phyloP scores from a whole-genome alignment of 2,329 filamentous ascomycete genomes.

The Phialocephala sp. region DNA sequence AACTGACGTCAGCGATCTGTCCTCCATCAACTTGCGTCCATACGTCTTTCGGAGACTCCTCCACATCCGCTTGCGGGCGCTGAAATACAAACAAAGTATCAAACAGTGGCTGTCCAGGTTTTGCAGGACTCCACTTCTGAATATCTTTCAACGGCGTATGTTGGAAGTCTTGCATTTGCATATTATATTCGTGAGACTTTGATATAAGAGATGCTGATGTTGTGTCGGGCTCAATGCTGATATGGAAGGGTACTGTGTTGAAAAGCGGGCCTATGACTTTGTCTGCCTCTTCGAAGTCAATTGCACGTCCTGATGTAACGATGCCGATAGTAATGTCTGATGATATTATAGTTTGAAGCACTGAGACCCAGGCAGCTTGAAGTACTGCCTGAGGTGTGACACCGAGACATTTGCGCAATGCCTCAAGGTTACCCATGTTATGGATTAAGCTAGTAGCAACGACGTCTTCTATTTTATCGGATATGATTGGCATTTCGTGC shows the following conservation, averaged over 20 bases:
- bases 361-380: slow-evolving; percentile 75
- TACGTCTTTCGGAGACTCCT: slow-evolving; percentile 42
- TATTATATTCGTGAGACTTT: slow-evolving; percentile 74
- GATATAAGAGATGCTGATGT: slow-evolving; percentile 66
- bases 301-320: slow-evolving; percentile 77
- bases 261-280: slow-evolving; percentile 81
- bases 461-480: slow-evolving; percentile 29
- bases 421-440: slow-evolving; percentile 53
- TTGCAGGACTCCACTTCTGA: slow-evolving; percentile 73
- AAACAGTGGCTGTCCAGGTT: slow-evolving; percentile 65
- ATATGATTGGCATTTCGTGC: slow-evolving; percentile 22
- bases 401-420: slow-evolving; percentile 61
- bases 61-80: slow-evolving; percentile 47
- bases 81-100: slow-evolving; percentile 87
- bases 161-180: slow-evolving; percentile 71
- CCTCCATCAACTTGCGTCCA: slow-evolving; percentile 62
- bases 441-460: slow-evolving; percentile 40
- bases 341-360: slow-evolving; percentile 59
- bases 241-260: slow-evolving; percentile 81
- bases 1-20: slow-evolving; percentile 44
- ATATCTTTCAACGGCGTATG: slow-evolving; percentile 81
- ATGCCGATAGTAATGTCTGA: slow-evolving; percentile 64
- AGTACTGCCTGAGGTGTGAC: slow-evolving; percentile 82
- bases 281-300: slow-evolving; percentile 70
- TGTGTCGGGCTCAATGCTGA: slow-evolving; percentile 49